phyloP scores from a whole-genome alignment of 2,329 filamentous ascomycete genomes.

The Colletotrichum karsti region DNA sequence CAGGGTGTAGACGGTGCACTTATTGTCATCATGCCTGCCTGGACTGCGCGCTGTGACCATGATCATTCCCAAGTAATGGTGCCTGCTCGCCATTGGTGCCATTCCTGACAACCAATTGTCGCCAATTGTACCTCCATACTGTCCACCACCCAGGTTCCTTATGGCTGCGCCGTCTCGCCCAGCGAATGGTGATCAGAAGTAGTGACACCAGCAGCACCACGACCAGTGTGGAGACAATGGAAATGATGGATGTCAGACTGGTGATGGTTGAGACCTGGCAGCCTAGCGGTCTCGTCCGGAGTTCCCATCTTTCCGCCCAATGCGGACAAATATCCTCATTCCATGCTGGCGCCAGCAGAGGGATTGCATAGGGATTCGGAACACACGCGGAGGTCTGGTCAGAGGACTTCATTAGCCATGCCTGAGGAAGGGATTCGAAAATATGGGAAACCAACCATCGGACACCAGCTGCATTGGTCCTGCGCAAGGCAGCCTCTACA shows the following conservation, averaged over 20 bases:
- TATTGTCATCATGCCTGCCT: not conserved
- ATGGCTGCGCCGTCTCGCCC: constrained; percentile 18
- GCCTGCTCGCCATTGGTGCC: constrained; percentile 21
- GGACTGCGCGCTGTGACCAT: not conserved
- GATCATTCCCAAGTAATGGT: constrained; percentile 30
- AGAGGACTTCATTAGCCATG: not conserved
- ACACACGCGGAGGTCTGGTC: constrained; percentile 61
- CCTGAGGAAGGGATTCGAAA: not conserved
- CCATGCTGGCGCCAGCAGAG: constrained; percentile 58
- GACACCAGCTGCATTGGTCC: constrained; percentile 60
- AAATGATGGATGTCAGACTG: constrained; percentile 43
- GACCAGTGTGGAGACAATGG: constrained; percentile 41
- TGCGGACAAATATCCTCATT: constrained; percentile 61
- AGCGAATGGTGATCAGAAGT: constrained; percentile 21
- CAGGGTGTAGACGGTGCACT: not conserved
- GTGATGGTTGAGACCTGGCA: constrained; percentile 53
- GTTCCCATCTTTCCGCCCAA: constrained; percentile 52
- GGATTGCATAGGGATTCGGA: constrained; percentile 55
- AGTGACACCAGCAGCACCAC: constrained; percentile 34
- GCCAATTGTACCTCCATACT: constrained; percentile 25
- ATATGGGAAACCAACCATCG: constrained; percentile 50
- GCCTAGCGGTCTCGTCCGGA: constrained; percentile 47
- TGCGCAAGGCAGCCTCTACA: constrained; percentile 55
- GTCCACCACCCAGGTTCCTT: constrained; percentile 32
- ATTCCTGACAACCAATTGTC: not conserved